A percentile compares a stretch with the other conserved stretches of the same genome.
These are phyloP conservation scores for Cinnamomum micranthum DNA, from an alignment of 164 flowering plant genomes.

Conservation along the genomic window DNA sequence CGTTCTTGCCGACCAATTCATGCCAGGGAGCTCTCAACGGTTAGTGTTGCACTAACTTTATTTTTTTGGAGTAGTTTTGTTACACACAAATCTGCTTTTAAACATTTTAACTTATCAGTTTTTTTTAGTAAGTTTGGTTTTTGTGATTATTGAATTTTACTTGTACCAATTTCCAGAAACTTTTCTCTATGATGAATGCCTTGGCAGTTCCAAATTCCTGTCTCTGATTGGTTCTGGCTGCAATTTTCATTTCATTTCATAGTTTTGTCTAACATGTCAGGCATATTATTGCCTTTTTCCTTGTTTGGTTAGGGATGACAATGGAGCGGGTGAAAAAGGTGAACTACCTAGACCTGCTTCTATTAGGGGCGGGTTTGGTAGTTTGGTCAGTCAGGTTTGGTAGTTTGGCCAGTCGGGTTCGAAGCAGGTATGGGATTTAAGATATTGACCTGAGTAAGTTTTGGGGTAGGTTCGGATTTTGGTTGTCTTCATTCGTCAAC, in stretches of 20 bases:
- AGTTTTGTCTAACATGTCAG: neutral
- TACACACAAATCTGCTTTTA: neutral
- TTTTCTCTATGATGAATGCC: neutral
- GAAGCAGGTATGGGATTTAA: no score
- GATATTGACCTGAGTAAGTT: no score
- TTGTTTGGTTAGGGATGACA: no score
- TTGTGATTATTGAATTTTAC: neutral
- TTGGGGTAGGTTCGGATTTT: no score
- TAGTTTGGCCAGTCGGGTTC: no score
- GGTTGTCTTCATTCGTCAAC: no score
- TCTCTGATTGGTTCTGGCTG: neutral
- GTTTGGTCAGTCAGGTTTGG: no score
- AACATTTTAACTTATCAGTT: neutral
- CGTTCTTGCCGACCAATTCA: constrained; percentile 77
- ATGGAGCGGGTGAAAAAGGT: no score
- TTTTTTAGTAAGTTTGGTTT: neutral
- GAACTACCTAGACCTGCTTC: no score
- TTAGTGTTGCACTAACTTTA: constrained; percentile 29
- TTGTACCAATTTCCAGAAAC: neutral
- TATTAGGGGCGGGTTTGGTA: no score
- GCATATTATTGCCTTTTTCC: neutral
- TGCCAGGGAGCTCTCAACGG: constrained; percentile 85
- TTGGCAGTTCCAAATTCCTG: neutral
- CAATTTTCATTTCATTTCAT: neutral
- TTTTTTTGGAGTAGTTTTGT: neutral